Evolutionary conservation across 2,329 filamentous ascomycete species (phyloP).

Genomic region (Ascocoryne sarcoides): DNA sequence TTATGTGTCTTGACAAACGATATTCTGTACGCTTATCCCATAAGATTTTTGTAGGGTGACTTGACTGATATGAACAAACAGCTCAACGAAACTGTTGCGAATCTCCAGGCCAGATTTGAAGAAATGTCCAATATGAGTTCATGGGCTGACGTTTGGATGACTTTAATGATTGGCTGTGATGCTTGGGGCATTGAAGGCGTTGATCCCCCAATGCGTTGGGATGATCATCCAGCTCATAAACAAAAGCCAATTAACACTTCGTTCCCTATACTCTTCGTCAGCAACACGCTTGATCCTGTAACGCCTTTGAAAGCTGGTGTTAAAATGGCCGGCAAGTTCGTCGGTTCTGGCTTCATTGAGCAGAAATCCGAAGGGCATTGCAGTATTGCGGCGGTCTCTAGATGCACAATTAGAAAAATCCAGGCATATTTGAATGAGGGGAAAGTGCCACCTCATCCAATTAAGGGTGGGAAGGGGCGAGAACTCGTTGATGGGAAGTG

Average conservation of each 20-base stretch:
- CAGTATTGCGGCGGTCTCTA: slow-evolving; percentile 16
- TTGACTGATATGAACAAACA: slow-evolving; percentile 5
- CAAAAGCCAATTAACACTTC: slow-evolving; percentile 27
- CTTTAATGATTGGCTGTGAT: slow-evolving; percentile 21
- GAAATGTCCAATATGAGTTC: slow-evolving; percentile 15
- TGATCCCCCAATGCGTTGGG: slow-evolving; percentile 25
- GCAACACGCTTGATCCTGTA: slow-evolving; percentile 33
- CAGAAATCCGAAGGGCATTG: slow-evolving; percentile 25
- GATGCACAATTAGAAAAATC: slow-evolving; percentile 22
- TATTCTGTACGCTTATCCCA: slow-evolving; percentile 18
- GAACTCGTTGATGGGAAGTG: slow-evolving; percentile 18
- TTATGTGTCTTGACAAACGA: slow-evolving; percentile 26
- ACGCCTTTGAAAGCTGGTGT: slow-evolving; percentile 28
- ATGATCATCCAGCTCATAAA: slow-evolving; percentile 20
- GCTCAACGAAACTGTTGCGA: slow-evolving; percentile 22
- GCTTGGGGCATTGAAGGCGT: slow-evolving; percentile 17
- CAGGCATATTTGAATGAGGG: slow-evolving; percentile 20
- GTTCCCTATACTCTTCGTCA: slow-evolving; percentile 33
- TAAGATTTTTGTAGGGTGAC: not conserved
- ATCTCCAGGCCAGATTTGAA: slow-evolving; percentile 20
- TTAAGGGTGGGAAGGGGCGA: slow-evolving; percentile 5
- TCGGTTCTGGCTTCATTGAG: slow-evolving; percentile 22
- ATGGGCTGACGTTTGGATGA: slow-evolving; percentile 21
- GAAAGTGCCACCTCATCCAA: slow-evolving; percentile 18
- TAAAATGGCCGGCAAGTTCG: slow-evolving; percentile 25